Evolutionary conservation across 495 filamentous ascomycete species (phyloP).

Genomic region (Penicillium flavigenum): DNA sequence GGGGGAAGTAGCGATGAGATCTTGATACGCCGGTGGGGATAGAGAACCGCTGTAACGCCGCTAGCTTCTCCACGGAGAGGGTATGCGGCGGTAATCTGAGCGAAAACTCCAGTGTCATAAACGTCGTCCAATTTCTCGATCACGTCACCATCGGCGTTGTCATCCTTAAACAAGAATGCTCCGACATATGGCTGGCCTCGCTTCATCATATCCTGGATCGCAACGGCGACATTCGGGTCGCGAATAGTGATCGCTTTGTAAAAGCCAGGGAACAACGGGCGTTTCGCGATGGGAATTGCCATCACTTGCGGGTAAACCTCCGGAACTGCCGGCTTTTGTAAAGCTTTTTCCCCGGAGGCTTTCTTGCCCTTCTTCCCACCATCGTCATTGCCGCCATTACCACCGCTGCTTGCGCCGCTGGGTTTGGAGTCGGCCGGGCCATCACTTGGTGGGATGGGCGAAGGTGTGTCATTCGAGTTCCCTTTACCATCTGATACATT

Average conservation of each 20-base stretch:
- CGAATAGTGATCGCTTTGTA: constrained; percentile 98
- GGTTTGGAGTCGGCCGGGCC: constrained; percentile 47
- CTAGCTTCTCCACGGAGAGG: constrained; percentile 76
- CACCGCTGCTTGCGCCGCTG: constrained; percentile 47
- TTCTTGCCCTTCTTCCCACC: constrained; percentile 62
- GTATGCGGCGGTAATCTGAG: constrained; percentile 94
- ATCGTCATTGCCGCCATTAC: constrained; percentile 51
- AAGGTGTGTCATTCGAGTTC: constrained; percentile 45
- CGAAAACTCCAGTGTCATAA: constrained; percentile 93
- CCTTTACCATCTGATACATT: constrained; percentile 39
- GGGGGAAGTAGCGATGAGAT: constrained; percentile 78
- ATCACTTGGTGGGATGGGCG: constrained; percentile 47
- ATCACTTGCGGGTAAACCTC: constrained; percentile 98
- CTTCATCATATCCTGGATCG: constrained; percentile 95
- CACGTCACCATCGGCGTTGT: constrained; percentile 84
- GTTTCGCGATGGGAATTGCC: constrained; percentile 95
- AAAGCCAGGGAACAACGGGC: constrained; percentile 94
- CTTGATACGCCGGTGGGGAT: constrained; percentile 93
- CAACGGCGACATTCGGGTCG: constrained; percentile 81
- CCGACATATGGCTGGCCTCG: constrained; percentile 98
- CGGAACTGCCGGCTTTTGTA: constrained; percentile 84
- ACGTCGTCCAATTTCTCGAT: constrained; percentile 88
- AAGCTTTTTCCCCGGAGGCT: constrained; percentile 62
- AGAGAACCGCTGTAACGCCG: constrained; percentile 86
- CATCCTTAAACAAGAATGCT: constrained; percentile 95